Conservation (phyloP, 2,329 filamentous ascomycete species). For the Fusarium sp. region DNA sequence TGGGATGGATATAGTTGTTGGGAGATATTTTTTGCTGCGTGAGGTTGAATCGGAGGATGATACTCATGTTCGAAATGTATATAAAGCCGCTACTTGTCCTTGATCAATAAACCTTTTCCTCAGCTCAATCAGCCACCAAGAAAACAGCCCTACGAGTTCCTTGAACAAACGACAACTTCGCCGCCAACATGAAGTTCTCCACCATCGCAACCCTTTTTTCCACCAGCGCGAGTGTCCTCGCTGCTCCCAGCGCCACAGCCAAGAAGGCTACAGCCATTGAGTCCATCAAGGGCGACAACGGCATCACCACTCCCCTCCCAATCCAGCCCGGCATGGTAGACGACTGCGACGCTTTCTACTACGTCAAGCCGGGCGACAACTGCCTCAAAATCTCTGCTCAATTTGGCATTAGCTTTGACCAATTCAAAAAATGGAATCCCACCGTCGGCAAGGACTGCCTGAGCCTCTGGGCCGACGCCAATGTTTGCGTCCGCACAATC, state of each 20-base stretch:
- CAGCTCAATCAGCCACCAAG: neutral
- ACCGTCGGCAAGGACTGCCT: neutral
- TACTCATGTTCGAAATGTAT: neutral
- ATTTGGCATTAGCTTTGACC: neutral
- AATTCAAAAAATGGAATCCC: slow-evolving; percentile 20
- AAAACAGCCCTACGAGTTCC: accelerated
- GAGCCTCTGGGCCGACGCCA: slow-evolving; percentile 13
- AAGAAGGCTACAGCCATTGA: slow-evolving; percentile 16
- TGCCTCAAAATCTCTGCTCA: neutral
- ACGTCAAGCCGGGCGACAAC: neutral
- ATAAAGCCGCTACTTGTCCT: neutral
- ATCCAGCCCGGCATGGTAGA: slow-evolving; percentile 25
- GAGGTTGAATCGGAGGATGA: neutral
- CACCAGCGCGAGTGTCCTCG: neutral
- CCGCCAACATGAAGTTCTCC: slow-evolving; percentile 9
- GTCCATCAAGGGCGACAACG: slow-evolving; percentile 1
- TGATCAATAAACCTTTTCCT: accelerated
- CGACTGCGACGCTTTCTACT: slow-evolving; percentile 12
- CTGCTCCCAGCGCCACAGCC: neutral
- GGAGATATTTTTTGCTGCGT: neutral
- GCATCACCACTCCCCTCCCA: slow-evolving; percentile 17
- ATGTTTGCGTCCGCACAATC: slow-evolving; percentile 8
- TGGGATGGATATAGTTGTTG: neutral
- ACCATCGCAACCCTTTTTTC: neutral
- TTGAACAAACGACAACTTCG: accelerated